Evolutionary conservation across 352 stramenopile species (phyloP).

Genomic region (Elongisporangium undulatum): DNA sequence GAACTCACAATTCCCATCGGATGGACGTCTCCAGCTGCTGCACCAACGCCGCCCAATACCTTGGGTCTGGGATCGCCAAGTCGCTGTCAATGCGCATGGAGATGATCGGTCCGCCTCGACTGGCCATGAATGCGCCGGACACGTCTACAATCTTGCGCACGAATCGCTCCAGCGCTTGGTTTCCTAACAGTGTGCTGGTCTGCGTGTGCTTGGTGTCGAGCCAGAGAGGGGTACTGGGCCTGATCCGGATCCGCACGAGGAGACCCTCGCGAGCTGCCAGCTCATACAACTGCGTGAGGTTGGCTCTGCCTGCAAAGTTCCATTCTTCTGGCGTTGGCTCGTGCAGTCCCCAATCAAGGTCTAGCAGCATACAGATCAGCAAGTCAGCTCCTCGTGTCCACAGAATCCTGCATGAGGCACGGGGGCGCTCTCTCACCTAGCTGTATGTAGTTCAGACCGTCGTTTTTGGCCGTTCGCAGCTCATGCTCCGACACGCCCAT

Average conservation of each 20-base stretch:
- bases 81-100: neutral
- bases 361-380: conserved; percentile 15
- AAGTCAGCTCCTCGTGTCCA: neutral
- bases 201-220: conserved; percentile 49
- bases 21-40: neutral
- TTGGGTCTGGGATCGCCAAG: neutral
- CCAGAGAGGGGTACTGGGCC: conserved; percentile 55
- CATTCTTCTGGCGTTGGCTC: conserved; percentile 48
- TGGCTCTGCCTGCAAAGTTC: conserved; percentile 39
- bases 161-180: conserved; percentile 36
- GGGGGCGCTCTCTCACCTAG: conserved; percentile 41
- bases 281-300: conserved; percentile 64
- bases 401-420: neutral
- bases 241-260: conserved; percentile 71
- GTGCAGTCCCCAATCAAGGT: conserved; percentile 74
- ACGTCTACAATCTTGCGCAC: conserved; percentile 57
- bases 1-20: neutral
- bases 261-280: conserved; percentile 40
- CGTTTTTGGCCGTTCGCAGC: conserved; percentile 56
- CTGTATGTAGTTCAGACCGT: conserved; percentile 71
- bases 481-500: conserved; percentile 48
- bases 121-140: conserved; percentile 55
- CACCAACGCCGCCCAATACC: neutral
- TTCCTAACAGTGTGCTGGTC: conserved; percentile 8
- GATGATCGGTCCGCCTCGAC: conserved; percentile 63